Percentiles rank a stretch among this genome's conserved stretches.
These are phyloP conservation scores for Exophiala bonariae DNA, from an alignment of 2,329 filamentous ascomycete species.

Conservation along the genomic window DNA sequence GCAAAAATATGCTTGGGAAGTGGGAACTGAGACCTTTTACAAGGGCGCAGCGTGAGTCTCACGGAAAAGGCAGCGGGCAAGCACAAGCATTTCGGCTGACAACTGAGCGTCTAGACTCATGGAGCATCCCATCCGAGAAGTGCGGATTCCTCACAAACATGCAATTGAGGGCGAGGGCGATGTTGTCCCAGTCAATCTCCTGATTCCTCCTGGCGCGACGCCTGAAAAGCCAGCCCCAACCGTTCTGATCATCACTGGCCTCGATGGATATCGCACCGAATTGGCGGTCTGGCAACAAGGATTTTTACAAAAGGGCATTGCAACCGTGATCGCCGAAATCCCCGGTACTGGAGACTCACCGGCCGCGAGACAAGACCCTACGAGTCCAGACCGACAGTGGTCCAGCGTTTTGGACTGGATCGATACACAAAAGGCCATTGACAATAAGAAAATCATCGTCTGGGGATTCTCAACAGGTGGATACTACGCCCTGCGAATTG, in stretches of 20 bases:
- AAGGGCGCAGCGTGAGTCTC: constrained; percentile 27
- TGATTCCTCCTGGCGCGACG: constrained; percentile 53
- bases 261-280: constrained; percentile 61
- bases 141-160: constrained; percentile 60
- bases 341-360: constrained; percentile 69
- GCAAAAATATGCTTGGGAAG: constrained; percentile 28
- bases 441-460: constrained; percentile 49
- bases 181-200: constrained; percentile 64
- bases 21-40: constrained; percentile 29
- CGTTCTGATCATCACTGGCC: constrained; percentile 58
- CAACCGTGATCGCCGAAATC: constrained; percentile 62
- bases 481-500: constrained; percentile 58
- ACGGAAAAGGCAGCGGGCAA: no score
- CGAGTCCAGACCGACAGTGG: constrained; percentile 56
- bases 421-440: constrained; percentile 46
- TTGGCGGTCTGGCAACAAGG: constrained; percentile 29
- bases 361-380: constrained; percentile 61
- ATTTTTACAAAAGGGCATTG: constrained; percentile 46
- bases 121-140: constrained; percentile 58
- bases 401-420: constrained; percentile 57
- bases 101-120: constrained; percentile 15
- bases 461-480: constrained; percentile 61
- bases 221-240: constrained; percentile 48
- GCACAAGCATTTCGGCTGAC: constrained; percentile 7
- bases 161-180: constrained; percentile 52